These are phyloP conservation scores for Penicillium olsonii DNA, from an alignment of 2,329 filamentous ascomycete genomes.

Conservation along the genomic window DNA sequence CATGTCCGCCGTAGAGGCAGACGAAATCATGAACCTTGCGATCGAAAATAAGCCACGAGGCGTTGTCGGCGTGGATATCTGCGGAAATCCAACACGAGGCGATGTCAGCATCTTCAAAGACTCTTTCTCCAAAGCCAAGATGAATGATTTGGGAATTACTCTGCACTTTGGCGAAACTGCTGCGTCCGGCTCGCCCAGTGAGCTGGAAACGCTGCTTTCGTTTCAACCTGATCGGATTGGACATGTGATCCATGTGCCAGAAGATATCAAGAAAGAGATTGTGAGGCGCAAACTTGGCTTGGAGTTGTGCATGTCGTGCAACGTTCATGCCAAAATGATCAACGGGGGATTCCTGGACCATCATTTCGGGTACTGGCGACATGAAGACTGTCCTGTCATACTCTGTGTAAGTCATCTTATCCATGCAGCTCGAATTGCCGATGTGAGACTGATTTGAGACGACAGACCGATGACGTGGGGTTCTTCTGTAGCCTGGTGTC, in stretches of 20 bases:
- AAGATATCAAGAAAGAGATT: constrained; percentile 60
- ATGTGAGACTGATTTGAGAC: constrained; percentile 18
- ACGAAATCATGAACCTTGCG: constrained; percentile 66
- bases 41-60: constrained; percentile 53
- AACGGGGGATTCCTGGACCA: constrained; percentile 66
- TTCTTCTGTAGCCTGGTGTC: constrained; percentile 76
- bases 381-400: constrained; percentile 61
- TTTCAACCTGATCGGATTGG: constrained; percentile 71
- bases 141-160: constrained; percentile 62
- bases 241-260: constrained; percentile 75
- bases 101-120: constrained; percentile 61
- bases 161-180: constrained; percentile 76
- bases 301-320: constrained; percentile 78
- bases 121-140: constrained; percentile 60
- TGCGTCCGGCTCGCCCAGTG: constrained; percentile 56
- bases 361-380: constrained; percentile 74
- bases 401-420: constrained; percentile 62
- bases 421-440: background rate
- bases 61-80: constrained; percentile 76
- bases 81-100: constrained; percentile 70
- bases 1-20: constrained; percentile 58
- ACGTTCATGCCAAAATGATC: constrained; percentile 75
- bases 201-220: constrained; percentile 64
- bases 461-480: constrained; percentile 78
- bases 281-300: constrained; percentile 59